phyloP scores from a whole-genome alignment of 306 rosid species.

The Calophaca sinica region DNA sequence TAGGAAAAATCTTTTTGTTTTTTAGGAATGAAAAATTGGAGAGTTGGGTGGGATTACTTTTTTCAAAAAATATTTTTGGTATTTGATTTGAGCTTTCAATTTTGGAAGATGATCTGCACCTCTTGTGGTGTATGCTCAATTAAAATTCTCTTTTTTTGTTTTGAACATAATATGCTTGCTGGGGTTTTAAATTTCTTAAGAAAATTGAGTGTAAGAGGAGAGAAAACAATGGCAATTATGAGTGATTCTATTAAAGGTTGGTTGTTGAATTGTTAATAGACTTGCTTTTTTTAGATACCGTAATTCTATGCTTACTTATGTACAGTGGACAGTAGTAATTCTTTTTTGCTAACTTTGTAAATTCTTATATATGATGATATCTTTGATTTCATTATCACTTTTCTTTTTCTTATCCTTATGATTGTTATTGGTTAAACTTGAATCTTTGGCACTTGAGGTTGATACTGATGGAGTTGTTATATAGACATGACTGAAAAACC shows the following conservation, averaged over 20 bases:
- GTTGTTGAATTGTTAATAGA: slow-evolving; percentile 3
- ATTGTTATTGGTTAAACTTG: slow-evolving; percentile 29
- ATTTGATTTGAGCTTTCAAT: slow-evolving; percentile 41
- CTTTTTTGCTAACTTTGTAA: slow-evolving; percentile 15
- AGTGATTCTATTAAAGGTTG: neutral
- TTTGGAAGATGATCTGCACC: slow-evolving; percentile 25
- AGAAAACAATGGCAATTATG: neutral
- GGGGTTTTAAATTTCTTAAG: slow-evolving; percentile 36
- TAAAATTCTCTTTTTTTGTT: slow-evolving; percentile 25
- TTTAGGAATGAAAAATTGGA: neutral
- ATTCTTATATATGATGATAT: neutral
- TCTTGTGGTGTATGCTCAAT: slow-evolving; percentile 37
- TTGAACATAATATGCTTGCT: slow-evolving; percentile 24
- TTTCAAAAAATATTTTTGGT: neutral
- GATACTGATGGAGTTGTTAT: slow-evolving; percentile 37
- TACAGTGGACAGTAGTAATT: neutral
- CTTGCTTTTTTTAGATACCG: slow-evolving; percentile 2
- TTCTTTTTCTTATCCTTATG: neutral
- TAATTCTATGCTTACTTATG: neutral
- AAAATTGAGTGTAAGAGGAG: slow-evolving; percentile 17
- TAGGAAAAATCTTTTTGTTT: neutral
- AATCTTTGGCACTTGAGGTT: slow-evolving; percentile 28
- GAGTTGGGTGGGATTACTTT: slow-evolving; percentile 2
- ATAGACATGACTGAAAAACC: slow-evolving; percentile 11
- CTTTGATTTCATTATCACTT: slow-evolving; percentile 1